These are phyloP conservation scores for Fusarium neocosmosporiellum DNA, from an alignment of 2,329 filamentous ascomycete genomes.

Conservation along the genomic window DNA sequence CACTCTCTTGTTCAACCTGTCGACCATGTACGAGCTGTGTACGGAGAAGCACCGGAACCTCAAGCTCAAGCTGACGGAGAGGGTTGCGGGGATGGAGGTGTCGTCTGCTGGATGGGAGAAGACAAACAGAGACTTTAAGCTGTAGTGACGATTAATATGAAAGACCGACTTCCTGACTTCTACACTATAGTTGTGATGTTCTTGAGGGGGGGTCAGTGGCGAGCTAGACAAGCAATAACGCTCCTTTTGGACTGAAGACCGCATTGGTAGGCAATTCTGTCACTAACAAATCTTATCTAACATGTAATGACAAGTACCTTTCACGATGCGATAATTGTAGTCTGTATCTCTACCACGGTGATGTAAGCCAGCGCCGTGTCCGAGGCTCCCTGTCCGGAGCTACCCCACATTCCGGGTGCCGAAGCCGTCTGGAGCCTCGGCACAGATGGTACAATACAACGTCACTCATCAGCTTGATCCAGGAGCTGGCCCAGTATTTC, in stretches of 20 bases:
- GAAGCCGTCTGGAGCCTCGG: conserved; percentile 44
- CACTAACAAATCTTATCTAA: neutral
- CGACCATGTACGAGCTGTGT: conserved; percentile 91
- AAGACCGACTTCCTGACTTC: neutral
- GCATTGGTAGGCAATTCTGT: neutral
- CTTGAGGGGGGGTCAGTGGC: neutral
- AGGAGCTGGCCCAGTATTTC: neutral
- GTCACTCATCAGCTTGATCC: neutral
- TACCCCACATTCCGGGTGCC: conserved; percentile 42
- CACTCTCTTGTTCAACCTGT: conserved; percentile 87
- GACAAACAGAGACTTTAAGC: conserved; percentile 79
- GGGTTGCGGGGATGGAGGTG: conserved; percentile 69
- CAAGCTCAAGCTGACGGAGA: conserved; percentile 79
- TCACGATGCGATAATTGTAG: neutral
- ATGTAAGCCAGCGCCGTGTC: neutral
- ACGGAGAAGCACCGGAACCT: conserved; percentile 78
- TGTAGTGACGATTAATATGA: conserved; percentile 55
- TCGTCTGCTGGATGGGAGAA: conserved; percentile 75
- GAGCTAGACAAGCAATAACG: neutral
- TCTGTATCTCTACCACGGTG: neutral
- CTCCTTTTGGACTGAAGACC: neutral
- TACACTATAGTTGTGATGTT: neutral
- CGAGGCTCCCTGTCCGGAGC: conserved; percentile 3
- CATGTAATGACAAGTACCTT: neutral
- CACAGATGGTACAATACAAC: conserved; percentile 23